Base-by-base conservation (phyloP, 78 protist species). In the Dictyostelium brefeldianum region DNA sequence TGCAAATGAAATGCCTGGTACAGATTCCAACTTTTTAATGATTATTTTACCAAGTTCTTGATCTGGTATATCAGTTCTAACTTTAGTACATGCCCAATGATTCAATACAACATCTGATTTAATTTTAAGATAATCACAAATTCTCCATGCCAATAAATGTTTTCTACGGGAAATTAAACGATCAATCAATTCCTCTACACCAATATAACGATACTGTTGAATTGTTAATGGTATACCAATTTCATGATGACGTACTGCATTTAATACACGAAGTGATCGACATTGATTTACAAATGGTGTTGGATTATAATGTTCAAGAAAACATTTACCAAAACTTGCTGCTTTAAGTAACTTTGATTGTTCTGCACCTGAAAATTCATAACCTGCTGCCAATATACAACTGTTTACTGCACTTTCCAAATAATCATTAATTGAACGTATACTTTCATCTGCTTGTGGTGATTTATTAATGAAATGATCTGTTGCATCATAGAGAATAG, bases 151-250 rank as follows among this genome's bases (percentile, higher is more conserved):
- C 31, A 98, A 73, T 15, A 96, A 62, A 80, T 98, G 98, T 51
- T 83, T 83, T 51, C 90, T 89, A 20, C 97, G 81, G 18, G 41
- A 43, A 29, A 97, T 53, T 31, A 98, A 77, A 31, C 98, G 79
- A 41, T 59, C 80, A 27, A 98, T 74, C 12, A 98, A 47, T 1
- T n/a, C 90, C 3, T 96, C 94, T 3, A 82, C 91, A 10, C 96
- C 89, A 43, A 98, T 73, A 8, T 29, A 25, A 59, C 69, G 15
- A 25, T 67, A 96, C 81, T 98, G 98, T 18, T 59, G 78, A 10
- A 57, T 27, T 27, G 98, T 95, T 15, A 98, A 25, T 15, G 98
- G 98, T 20, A 98, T 92, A 59, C 99, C 99, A 41, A 97, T 80
- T 94, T 87, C 91, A 82, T n/a, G 64, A 71, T 83, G 59, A 29